Evolutionary conservation across 148 eudicot species (phyloP), one percentile per base, ranked within the genome.

Genomic region (Drosera capensis): DNA sequence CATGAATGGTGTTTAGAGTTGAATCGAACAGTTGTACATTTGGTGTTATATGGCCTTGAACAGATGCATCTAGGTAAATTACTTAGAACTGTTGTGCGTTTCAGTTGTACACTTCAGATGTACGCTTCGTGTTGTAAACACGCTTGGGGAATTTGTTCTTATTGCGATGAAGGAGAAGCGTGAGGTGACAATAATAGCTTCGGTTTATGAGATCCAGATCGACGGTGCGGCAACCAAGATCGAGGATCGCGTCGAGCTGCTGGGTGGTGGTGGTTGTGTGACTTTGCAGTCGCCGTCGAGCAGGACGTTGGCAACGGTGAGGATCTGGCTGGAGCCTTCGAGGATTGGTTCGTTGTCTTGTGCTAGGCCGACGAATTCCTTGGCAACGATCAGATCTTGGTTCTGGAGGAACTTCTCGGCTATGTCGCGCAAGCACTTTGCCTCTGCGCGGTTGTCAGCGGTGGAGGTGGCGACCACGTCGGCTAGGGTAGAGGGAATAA

Each of bases 101-200:
- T n/a, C n/a, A n/a, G n/a, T n/a, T n/a, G n/a, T n/a, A n/a, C n/a
- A n/a, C n/a, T n/a, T n/a, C n/a, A n/a, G n/a, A n/a, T n/a, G n/a
- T n/a, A n/a, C n/a, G n/a, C n/a, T n/a, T n/a, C n/a, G n/a, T n/a
- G n/a, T n/a, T n/a, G n/a, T n/a, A n/a, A n/a, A n/a, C n/a, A n/a
- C n/a, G n/a, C n/a, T 60, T 66, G 1, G 84, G 66, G 46, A 46
- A 73, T 22, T 63, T 60, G 64, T 86, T 86, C 53, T 76, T 79
- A 41, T 82, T 87, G 0, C 93, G 96, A 64, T 86, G 86, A 36
- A 86, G 75, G 29, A 86, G 72, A 15, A 86, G 74, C 0, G 86
- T 82, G 14, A 86, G 70, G 0, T 79, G 72, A 22, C 96, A 71
- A 54, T n/a, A n/a, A n/a, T 86, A 86, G 51, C 76, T 83, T 22